These are phyloP conservation scores for Pichia kudriavzevii DNA, from an alignment of 1,139 yeast genomes.

Conservation along the genomic window DNA sequence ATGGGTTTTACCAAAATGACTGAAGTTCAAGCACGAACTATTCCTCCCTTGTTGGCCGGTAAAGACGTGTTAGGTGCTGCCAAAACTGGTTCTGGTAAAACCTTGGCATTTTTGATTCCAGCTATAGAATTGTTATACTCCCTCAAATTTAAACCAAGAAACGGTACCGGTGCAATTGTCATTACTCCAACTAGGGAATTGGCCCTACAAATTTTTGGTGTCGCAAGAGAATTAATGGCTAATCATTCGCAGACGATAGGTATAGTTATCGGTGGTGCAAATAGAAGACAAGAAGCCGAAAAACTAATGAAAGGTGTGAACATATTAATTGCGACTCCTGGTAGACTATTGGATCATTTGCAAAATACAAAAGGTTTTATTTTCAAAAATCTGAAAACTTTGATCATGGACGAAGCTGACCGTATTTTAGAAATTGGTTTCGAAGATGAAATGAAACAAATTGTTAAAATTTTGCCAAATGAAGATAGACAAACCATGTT, in stretches of 20 bases:
- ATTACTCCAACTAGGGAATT: slow-evolving; percentile 88
- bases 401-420: slow-evolving; percentile 95
- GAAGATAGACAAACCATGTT: slow-evolving; percentile 95
- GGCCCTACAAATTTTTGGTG: slow-evolving; percentile 95
- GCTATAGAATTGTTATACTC: slow-evolving; percentile 89
- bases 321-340: slow-evolving; percentile 92
- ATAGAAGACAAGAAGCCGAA: slow-evolving; percentile 94
- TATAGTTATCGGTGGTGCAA: slow-evolving; percentile 96
- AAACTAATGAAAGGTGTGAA: slow-evolving; percentile 91
- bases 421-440: slow-evolving; percentile 94
- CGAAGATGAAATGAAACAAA: slow-evolving; percentile 97
- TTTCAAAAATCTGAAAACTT: slow-evolving; percentile 87
- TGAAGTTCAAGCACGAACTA: slow-evolving; percentile 85
- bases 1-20: slow-evolving; percentile 94
- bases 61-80: slow-evolving; percentile 96
- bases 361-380: slow-evolving; percentile 94
- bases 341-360: slow-evolving; percentile 89
- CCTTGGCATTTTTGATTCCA: slow-evolving; percentile 89
- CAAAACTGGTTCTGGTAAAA: slow-evolving; percentile 96
- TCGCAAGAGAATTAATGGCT: slow-evolving; percentile 87
- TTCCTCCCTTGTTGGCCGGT: slow-evolving; percentile 92
- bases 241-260: slow-evolving; percentile 92
- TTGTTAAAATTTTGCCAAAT: slow-evolving; percentile 85
- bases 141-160: slow-evolving; percentile 83
- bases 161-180: slow-evolving; percentile 84